Evolutionary conservation across 805 yeast species (phyloP).

Genomic region (Pichia heedii): DNA sequence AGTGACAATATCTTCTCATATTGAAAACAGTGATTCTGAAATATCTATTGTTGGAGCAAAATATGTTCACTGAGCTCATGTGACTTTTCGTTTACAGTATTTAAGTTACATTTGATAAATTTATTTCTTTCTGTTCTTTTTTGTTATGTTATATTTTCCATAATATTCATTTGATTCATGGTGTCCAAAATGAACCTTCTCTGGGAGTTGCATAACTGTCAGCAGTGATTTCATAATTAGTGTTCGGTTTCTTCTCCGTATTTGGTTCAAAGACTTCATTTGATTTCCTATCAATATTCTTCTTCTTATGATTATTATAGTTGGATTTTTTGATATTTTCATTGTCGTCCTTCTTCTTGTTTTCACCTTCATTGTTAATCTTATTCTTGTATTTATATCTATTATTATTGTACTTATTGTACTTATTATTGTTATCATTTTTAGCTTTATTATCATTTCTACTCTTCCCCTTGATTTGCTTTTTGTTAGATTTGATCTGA

Average conservation of each 20-base stretch:
- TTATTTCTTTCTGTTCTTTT: too few species aligned
- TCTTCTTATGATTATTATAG: neutral
- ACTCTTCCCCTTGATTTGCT: slow-evolving; percentile 4
- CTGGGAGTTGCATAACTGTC: slow-evolving; percentile 54
- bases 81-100: too few species aligned
- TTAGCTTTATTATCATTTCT: slow-evolving; percentile 24
- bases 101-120: too few species aligned
- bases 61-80: too few species aligned
- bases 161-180: slow-evolving; percentile 27
- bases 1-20: too few species aligned
- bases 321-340: slow-evolving; percentile 28
- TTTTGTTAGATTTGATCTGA: neutral
- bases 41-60: too few species aligned
- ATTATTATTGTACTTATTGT: neutral
- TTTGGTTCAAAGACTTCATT: too few species aligned
- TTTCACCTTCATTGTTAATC: neutral
- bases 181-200: slow-evolving; percentile 51
- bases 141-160: too few species aligned
- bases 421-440: neutral
- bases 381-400: slow-evolving; percentile 25
- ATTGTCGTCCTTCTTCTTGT: neutral
- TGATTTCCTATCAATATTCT: too few species aligned
- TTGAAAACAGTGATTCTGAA: too few species aligned
- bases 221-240: neutral
- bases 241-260: neutral